Evolutionary conservation across 495 filamentous ascomycete species (phyloP), one percentile per base, ranked within the genome.

Genomic region (Clohesyomyces aquaticus): DNA sequence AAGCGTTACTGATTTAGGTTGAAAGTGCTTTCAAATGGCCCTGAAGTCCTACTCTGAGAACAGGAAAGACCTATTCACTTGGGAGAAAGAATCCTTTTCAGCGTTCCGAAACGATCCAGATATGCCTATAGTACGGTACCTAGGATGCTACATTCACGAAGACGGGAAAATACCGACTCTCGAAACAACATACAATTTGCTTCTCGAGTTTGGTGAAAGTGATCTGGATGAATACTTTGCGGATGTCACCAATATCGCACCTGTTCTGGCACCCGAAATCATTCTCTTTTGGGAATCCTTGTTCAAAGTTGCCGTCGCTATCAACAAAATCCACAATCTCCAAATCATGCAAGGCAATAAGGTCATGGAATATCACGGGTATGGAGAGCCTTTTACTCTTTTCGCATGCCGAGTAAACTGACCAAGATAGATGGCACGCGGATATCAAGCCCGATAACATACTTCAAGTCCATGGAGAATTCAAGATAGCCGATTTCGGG

Each of bases 381-480:
- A 38, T 23, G 23, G n/a, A n/a, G n/a, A 54, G 22, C 41, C 14
- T 42, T 58, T 11, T 22, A 6, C 14, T 38, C 32, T 38, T 14
- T 38, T 14, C 32, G 14, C 6, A 38, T 14, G 6, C 14, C 14
- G 32, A 14, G 32, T 38, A 6, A 38, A n/a, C 14, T 58, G 25
- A 58, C 22, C 11, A 18, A 27, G 28, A 25, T 53, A 76, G 75
- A 14, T 78, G 73, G 71, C 77, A 78, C 61, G 66, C 70, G 14
- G 75, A 78, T 32, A 66, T 77, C 16, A 78, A 78, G 47, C 76
- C 76, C n/a, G 73, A 73, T 51, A 79, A 78, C 35, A 78, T 79
- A 9, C 63, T 78, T 3, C 57, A 51, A 16, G 67, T 77, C 1
- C 41, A 74, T 16, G 73, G 69, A 6, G 62, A 71, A 28, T 79